Conservation (phyloP, 768 basidiomycete species). For the Suillus placidus region DNA sequence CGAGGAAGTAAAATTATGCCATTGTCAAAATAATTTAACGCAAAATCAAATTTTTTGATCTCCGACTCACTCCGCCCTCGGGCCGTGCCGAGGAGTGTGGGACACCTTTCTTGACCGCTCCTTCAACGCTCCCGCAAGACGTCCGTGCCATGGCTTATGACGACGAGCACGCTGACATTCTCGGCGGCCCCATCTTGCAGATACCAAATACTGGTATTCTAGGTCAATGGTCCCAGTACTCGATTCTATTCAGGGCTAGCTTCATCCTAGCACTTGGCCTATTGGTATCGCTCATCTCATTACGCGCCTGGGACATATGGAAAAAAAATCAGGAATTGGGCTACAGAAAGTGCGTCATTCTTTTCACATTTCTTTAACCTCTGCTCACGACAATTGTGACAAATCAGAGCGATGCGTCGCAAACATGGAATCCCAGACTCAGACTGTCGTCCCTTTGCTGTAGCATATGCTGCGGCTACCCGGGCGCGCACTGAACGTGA, state of each 20-base stretch:
- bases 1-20: neutral
- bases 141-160: slow-evolving; percentile 48
- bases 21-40: neutral
- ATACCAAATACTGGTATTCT: slow-evolving; percentile 30
- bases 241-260: slow-evolving; percentile 40
- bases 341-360: slow-evolving; percentile 59
- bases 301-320: slow-evolving; percentile 48
- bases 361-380: slow-evolving; percentile 3
- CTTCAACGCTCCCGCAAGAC: slow-evolving; percentile 24
- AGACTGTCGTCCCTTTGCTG: slow-evolving; percentile 82
- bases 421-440: slow-evolving; percentile 83
- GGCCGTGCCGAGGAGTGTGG: slow-evolving; percentile 22
- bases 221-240: slow-evolving; percentile 39
- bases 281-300: slow-evolving; percentile 35
- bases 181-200: slow-evolving; percentile 58
- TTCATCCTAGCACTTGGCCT: slow-evolving; percentile 37
- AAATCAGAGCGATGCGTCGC: slow-evolving; percentile 67
- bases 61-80: slow-evolving; percentile 17
- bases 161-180: slow-evolving; percentile 71
- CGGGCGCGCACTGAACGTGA: slow-evolving; percentile 56
- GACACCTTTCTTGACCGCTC: slow-evolving; percentile 21
- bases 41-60: slow-evolving; percentile 17
- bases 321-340: slow-evolving; percentile 63
- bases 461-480: slow-evolving; percentile 78
- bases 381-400: slow-evolving; percentile 20